These are phyloP conservation scores for Xylaria sp. DNA, from an alignment of 2,329 filamentous ascomycete genomes.

Conservation along the genomic window DNA sequence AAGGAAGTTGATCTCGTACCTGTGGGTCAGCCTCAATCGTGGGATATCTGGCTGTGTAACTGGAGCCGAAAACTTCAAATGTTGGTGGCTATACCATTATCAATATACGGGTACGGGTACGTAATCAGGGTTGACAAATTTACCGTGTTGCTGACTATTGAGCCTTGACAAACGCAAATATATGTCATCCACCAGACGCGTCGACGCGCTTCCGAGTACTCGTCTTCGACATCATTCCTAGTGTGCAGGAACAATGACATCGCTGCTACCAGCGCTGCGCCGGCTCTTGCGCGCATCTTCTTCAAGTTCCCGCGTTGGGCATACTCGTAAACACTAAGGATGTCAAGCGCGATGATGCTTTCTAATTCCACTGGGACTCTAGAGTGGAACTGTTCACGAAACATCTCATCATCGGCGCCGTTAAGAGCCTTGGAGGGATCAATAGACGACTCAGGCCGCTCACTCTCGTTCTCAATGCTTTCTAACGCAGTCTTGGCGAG, in stretches of 20 bases:
- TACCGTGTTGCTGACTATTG: conserved; percentile 57
- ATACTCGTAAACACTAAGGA: conserved; percentile 59
- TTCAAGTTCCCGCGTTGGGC: conserved; percentile 58
- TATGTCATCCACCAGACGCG: conserved; percentile 63
- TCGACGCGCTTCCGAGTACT: conserved; percentile 52
- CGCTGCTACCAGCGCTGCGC: conserved; percentile 53
- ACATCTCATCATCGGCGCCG: conserved; percentile 41
- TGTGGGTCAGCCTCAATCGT: conserved; percentile 49
- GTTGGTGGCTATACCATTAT: conserved; percentile 45
- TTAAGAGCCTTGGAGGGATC: conserved; percentile 52
- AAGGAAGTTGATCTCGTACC: conserved; percentile 36
- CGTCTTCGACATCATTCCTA: conserved; percentile 45
- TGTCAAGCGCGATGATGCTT: conserved; percentile 52
- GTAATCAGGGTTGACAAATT: conserved; percentile 13
- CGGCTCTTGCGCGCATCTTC: conserved; percentile 56
- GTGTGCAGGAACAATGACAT: conserved; percentile 53
- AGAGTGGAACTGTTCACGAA: conserved; percentile 51
- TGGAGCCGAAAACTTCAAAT: conserved; percentile 50
- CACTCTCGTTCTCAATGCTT: conserved; percentile 54
- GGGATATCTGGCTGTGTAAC: conserved; percentile 52
- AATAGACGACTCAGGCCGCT: conserved; percentile 52
- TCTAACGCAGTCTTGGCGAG: conserved; percentile 55
- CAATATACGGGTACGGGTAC: neutral
- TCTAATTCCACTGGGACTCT: conserved; percentile 53
- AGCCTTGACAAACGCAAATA: conserved; percentile 55